Evolutionary conservation across 805 yeast species (phyloP).

Genomic region (Monosporozyma yasuniensis): DNA sequence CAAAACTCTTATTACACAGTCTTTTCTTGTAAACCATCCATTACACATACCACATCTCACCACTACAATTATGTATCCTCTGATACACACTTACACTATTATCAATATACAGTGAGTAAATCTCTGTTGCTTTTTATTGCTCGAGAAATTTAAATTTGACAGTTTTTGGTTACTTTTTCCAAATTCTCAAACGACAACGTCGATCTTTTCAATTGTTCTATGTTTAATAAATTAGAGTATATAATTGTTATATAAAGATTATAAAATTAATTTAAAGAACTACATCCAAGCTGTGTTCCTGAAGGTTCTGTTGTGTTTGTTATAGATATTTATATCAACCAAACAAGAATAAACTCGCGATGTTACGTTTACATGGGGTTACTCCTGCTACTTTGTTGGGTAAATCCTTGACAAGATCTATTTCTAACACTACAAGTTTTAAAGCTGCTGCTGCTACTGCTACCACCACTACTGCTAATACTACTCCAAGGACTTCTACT

Average conservation of each 20-base stretch:
- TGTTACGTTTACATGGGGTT: neutral
- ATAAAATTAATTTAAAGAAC: no score
- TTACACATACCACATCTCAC: no score
- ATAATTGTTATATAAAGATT: neutral
- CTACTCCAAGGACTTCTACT: constrained; percentile 24
- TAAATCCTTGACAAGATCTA: neutral
- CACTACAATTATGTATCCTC: no score
- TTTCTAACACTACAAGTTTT: constrained; percentile 12
- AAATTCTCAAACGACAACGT: neutral
- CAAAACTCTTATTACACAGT: no score
- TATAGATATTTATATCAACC: no score
- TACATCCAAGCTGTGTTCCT: no score
- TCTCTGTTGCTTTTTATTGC: neutral
- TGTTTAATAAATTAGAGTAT: no score
- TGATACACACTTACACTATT: no score
- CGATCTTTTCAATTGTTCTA: neutral
- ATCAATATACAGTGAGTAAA: no score
- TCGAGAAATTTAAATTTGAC: neutral
- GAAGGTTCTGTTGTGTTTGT: no score
- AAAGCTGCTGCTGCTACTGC: constrained; percentile 21
- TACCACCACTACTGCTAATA: constrained; percentile 29
- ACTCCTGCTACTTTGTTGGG: neutral
- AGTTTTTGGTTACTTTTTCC: neutral
- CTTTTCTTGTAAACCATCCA: no score
- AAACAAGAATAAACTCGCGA: neutral